Conservation (phyloP, 2,329 filamentous ascomycete genomes). For the Stagonosporopsis chrysanthemi region DNA sequence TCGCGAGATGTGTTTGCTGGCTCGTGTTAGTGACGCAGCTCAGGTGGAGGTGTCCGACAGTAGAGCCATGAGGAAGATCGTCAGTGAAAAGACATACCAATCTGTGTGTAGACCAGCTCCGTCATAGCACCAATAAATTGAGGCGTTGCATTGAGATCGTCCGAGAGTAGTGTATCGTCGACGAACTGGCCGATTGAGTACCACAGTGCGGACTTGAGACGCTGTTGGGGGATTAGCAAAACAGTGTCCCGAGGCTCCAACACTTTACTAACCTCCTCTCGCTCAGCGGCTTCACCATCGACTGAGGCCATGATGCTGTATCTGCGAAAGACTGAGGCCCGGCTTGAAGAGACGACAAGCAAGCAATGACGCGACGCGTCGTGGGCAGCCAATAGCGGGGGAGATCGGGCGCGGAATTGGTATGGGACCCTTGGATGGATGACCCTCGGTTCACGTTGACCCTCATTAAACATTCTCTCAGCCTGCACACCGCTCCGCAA, state of each 20-base stretch:
- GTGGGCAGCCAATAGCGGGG: slow-evolving; percentile 25
- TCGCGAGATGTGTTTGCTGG: slow-evolving; percentile 59
- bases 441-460: not conserved
- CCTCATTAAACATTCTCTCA: not conserved
- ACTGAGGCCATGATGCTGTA: slow-evolving; percentile 34
- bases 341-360: not conserved
- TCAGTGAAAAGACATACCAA: slow-evolving; percentile 65
- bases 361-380: slow-evolving; percentile 32
- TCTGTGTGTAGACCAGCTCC: slow-evolving; percentile 86
- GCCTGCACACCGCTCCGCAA: not conserved
- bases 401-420: slow-evolving; percentile 11
- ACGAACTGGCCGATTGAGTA: slow-evolving; percentile 67
- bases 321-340: not conserved
- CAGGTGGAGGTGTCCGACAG: no score
- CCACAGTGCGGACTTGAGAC: slow-evolving; percentile 54
- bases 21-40: not conserved
- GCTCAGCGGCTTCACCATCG: slow-evolving; percentile 33
- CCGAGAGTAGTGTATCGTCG: slow-evolving; percentile 78
- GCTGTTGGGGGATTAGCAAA: slow-evolving; percentile 49
- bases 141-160: slow-evolving; percentile 84
- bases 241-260: not conserved
- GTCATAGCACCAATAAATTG: slow-evolving; percentile 82
- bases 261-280: slow-evolving; percentile 40
- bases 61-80: not conserved
- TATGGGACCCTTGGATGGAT: not conserved